Percentiles rank a stretch among this genome's conserved stretches.
Evolutionary conservation across 2,329 filamentous ascomycete species (phyloP).

Genomic region (Sporothrix mexicana): DNA sequence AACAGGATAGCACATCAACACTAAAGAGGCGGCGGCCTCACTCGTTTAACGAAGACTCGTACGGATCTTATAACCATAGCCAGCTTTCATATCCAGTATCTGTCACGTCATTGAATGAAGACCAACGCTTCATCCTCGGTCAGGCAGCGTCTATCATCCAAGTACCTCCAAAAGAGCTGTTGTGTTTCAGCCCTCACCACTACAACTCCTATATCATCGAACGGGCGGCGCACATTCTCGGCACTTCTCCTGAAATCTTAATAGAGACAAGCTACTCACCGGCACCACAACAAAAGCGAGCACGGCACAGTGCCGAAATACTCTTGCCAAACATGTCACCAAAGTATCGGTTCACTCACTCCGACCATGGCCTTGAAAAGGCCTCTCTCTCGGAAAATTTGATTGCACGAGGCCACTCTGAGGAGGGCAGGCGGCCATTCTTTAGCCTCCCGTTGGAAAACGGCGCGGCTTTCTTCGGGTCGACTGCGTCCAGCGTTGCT

Average conservation of each 20-base stretch:
- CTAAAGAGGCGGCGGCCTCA: slow-evolving; percentile 54
- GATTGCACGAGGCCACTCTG: not conserved
- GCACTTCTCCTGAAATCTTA: slow-evolving; percentile 42
- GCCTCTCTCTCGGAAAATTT: not conserved
- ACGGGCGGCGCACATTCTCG: slow-evolving; percentile 46
- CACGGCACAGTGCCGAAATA: slow-evolving; percentile 38
- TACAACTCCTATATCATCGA: slow-evolving; percentile 41
- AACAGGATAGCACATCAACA: slow-evolving; percentile 42
- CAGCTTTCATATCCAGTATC: not conserved
- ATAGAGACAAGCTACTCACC: slow-evolving; percentile 40
- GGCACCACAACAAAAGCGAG: slow-evolving; percentile 43
- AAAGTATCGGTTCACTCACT: slow-evolving; percentile 38
- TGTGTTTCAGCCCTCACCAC: slow-evolving; percentile 37
- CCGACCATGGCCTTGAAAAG: slow-evolving; percentile 41
- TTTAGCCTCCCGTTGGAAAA: slow-evolving; percentile 33
- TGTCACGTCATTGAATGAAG: slow-evolving; percentile 36
- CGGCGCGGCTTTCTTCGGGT: slow-evolving; percentile 25
- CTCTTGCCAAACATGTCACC: slow-evolving; percentile 43
- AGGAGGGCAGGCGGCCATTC: slow-evolving; percentile 35
- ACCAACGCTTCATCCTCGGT: slow-evolving; percentile 41
- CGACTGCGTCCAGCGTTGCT: slow-evolving; percentile 30
- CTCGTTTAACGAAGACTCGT: slow-evolving; percentile 45
- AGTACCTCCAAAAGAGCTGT: slow-evolving; percentile 37
- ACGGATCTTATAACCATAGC: slow-evolving; percentile 6
- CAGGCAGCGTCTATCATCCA: slow-evolving; percentile 39